phyloP scores from a whole-genome alignment of 1,139 yeast genomes.

The Sugiyamaella paludigena region DNA sequence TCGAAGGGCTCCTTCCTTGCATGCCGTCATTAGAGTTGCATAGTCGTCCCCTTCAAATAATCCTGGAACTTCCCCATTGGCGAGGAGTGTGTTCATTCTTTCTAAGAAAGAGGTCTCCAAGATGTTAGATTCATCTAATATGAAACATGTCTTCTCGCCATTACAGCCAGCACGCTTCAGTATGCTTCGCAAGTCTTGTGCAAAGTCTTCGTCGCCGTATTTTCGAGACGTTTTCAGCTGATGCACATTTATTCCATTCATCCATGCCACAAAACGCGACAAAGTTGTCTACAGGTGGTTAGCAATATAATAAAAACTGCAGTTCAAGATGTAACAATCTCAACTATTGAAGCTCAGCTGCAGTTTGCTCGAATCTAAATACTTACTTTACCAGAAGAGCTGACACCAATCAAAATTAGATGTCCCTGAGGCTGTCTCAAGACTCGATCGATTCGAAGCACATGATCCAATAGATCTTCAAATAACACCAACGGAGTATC shows the following conservation, averaged over 20 bases:
- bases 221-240: constrained; percentile 58
- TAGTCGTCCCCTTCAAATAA: constrained; percentile 77
- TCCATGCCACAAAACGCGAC: constrained; percentile 85
- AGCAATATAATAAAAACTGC: not conserved
- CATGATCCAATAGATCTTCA: constrained; percentile 72
- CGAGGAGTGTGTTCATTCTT: constrained; percentile 85
- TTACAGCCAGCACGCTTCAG: constrained; percentile 50
- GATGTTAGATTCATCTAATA: constrained; percentile 79
- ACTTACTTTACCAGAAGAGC: constrained; percentile 68
- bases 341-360: too few species aligned
- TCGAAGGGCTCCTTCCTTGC: constrained; percentile 57
- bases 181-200: constrained; percentile 55
- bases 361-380: too few species aligned
- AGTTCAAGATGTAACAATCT: too few species aligned
- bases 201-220: constrained; percentile 65
- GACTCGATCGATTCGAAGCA: constrained; percentile 77
- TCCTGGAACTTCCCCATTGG: constrained; percentile 92
- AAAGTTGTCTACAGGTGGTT: constrained; percentile 50
- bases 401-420: constrained; percentile 79
- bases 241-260: constrained; percentile 66
- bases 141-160: constrained; percentile 66
- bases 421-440: constrained; percentile 88
- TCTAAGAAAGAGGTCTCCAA: constrained; percentile 79
- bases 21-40: constrained; percentile 50
- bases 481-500: constrained; percentile 62